These are phyloP conservation scores for Pseudogymnoascus sp. DNA, from an alignment of 2,329 filamentous ascomycete species.

Conservation along the genomic window DNA sequence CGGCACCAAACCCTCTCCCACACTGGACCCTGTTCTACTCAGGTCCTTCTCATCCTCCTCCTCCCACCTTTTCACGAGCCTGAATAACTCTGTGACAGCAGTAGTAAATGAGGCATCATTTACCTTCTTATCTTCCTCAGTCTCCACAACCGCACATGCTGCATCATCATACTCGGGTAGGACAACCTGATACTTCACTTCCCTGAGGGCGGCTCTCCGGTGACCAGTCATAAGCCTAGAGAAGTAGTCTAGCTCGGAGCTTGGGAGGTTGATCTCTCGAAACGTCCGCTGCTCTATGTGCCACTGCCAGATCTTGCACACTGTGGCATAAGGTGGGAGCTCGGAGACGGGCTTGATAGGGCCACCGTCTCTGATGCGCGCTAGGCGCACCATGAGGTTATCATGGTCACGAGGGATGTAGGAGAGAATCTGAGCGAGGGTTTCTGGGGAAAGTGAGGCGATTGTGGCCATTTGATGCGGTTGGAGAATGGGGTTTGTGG, in stretches of 20 bases:
- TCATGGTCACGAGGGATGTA: slow-evolving; percentile 1
- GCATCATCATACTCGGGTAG: slow-evolving; percentile 14
- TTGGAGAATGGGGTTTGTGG: neutral
- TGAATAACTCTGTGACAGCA: slow-evolving; percentile 11
- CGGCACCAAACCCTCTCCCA: neutral
- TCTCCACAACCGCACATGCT: slow-evolving; percentile 14
- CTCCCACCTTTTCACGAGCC: slow-evolving; percentile 11
- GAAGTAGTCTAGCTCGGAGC: slow-evolving; percentile 11
- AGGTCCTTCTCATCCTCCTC: neutral
- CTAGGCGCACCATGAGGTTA: neutral
- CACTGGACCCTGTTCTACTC: neutral
- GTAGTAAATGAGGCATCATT: slow-evolving; percentile 14
- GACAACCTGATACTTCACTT: slow-evolving; percentile 12
- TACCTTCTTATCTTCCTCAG: slow-evolving; percentile 10
- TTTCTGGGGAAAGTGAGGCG: slow-evolving; percentile 6
- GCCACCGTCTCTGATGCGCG: neutral
- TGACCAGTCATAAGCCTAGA: slow-evolving; percentile 8
- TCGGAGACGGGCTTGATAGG: neutral
- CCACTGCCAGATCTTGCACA: slow-evolving; percentile 14
- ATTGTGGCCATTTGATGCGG: slow-evolving; percentile 1
- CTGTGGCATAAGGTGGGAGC: slow-evolving; percentile 14
- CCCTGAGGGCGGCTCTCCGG: slow-evolving; percentile 1
- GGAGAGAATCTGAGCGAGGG: neutral
- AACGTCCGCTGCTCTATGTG: slow-evolving; percentile 14
- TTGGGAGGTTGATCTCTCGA: slow-evolving; percentile 11